Evolutionary conservation across 495 filamentous ascomycete species (phyloP).

Genomic region (Umbilicaria muhlenbergii): DNA sequence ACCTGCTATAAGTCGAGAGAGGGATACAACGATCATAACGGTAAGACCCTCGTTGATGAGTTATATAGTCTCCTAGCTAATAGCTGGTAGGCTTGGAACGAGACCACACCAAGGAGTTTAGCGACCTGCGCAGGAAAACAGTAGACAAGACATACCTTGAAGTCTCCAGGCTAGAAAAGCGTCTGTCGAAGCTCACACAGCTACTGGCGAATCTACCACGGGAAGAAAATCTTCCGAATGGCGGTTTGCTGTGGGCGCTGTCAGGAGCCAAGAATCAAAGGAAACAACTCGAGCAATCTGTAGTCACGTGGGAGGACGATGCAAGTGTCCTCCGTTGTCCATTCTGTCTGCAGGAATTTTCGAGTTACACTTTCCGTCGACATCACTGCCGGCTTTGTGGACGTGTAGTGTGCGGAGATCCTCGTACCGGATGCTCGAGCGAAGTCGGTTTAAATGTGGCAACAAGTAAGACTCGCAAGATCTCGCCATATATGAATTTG

Average conservation of each 20-base stretch:
- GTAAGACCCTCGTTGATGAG: conserved; percentile 14
- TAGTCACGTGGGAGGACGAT: conserved; percentile 94
- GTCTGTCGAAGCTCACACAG: conserved; percentile 79
- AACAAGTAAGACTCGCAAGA: conserved; percentile 36
- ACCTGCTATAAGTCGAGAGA: conserved; percentile 94
- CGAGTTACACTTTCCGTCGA: conserved; percentile 71
- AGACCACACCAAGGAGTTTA: conserved; percentile 57
- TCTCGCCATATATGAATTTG: too few relatives aligned
- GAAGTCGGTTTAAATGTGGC: conserved; percentile 71
- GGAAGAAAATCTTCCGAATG: conserved; percentile 33
- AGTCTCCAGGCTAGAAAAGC: conserved; percentile 75
- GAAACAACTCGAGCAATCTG: conserved; percentile 71
- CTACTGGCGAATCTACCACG: conserved; percentile 55
- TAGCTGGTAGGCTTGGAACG: conserved; percentile 31
- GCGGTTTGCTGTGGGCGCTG: conserved; percentile 40
- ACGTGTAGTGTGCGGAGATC: conserved; percentile 80
- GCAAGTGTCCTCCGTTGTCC: conserved; percentile 64
- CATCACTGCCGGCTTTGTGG: conserved; percentile 95
- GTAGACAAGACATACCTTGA: conserved; percentile 79
- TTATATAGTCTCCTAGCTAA: not conserved
- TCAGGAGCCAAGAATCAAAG: conserved; percentile 46
- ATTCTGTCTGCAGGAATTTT: conserved; percentile 89
- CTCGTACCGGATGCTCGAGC: conserved; percentile 63
- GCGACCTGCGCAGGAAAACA: conserved; percentile 47
- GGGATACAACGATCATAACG: conserved; percentile 84